Base-by-base conservation (phyloP, 768 basidiomycete genomes). In the Pholiota microspora region DNA sequence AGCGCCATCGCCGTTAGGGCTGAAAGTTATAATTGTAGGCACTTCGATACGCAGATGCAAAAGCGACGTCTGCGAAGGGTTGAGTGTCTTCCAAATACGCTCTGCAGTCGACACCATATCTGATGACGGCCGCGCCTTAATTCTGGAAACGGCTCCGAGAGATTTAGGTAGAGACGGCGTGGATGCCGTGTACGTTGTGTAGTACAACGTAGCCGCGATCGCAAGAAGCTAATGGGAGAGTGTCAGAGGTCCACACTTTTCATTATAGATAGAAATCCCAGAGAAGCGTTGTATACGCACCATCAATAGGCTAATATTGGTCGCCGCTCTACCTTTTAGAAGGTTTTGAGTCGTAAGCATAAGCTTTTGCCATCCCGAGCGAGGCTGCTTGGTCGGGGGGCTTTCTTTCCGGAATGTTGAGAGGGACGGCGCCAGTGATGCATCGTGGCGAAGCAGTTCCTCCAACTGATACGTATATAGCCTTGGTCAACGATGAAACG, bases 41-140 rank as follows among this genome's bases (percentile, higher is more conserved):
- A 79, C 73, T 65, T 94, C 91, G 54, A 94, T 76, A 57, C 89
- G 86, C 45, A 95, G 67, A 68, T 94, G 90, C 9, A 94, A 77
- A 2, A 89, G 69, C 9, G 79, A 69, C 29, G 84, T 77, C 55
- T 83, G 80, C 4, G 73, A 69, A 2, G 92, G 91, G 64, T 92
- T 94, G 16, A 95, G 71, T 5, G 79, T 75, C 52, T 83, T 81
- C 93, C 94, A 96, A 35, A 92, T 79, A 28, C 80, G 77, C 73
- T 78, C 82, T 7, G 86, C 84, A 7, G 84, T 79, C 38, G 82
- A 75, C 31, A 69, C 68, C 24, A 63, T 54, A 46, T 66, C 63
- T 7, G 60, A 44, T 50, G 71, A 59, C 34, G 62, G 57, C 28
- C 69, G 64, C 6, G 59, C 60, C 45, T 69, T 68, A 51, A 64